These are phyloP conservation scores for Vitis riparia DNA, from an alignment of 164 flowering plant genomes.

Conservation along the genomic window DNA sequence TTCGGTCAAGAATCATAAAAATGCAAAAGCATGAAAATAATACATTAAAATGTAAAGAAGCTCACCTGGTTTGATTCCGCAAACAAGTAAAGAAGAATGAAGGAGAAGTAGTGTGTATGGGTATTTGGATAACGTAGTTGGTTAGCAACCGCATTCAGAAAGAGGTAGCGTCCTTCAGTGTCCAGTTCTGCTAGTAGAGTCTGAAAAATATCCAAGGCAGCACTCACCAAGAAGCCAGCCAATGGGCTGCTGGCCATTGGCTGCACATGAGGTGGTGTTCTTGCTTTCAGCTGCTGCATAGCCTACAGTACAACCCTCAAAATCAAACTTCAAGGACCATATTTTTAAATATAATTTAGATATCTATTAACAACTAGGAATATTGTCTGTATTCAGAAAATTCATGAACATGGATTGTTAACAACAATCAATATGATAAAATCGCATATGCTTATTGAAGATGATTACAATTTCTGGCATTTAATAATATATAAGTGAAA, in stretches of 20 bases:
- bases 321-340: background rate
- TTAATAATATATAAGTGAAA: too few species aligned
- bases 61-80: slow-evolving; percentile 82
- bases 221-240: slow-evolving; percentile 61
- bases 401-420: background rate
- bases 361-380: background rate
- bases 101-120: slow-evolving; percentile 95
- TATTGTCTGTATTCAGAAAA: background rate
- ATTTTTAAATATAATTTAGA: too few species aligned
- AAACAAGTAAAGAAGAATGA: slow-evolving; percentile 81
- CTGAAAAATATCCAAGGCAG: slow-evolving; percentile 83
- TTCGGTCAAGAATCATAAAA: too few species aligned
- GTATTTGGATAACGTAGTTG: slow-evolving; percentile 97
- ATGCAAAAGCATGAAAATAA: background rate
- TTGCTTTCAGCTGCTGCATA: slow-evolving; percentile 78
- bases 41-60: background rate
- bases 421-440: too few species aligned
- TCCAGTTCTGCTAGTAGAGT: slow-evolving; percentile 73
- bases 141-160: slow-evolving; percentile 92
- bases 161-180: slow-evolving; percentile 94
- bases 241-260: slow-evolving; percentile 44
- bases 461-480: too few species aligned
- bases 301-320: slow-evolving; percentile 45
- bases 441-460: too few species aligned
- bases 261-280: slow-evolving; percentile 50